Evolutionary conservation across 306 rosid genomes (phyloP).

Genomic region (Fragaria iinumae): DNA sequence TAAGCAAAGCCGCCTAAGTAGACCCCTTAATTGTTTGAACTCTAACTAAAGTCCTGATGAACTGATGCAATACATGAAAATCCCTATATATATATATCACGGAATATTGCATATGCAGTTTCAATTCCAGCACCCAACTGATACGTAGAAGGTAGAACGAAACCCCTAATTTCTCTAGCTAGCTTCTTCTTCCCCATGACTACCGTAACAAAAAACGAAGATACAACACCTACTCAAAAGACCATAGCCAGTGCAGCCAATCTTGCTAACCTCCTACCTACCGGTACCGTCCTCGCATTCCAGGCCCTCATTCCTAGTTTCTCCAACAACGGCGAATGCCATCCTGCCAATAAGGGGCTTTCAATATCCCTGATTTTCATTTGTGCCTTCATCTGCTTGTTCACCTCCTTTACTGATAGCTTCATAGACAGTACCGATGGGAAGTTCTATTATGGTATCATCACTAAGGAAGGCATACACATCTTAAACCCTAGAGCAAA

Average conservation of each 20-base stretch:
- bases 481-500: constrained; percentile 12
- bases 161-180: neutral
- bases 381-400: constrained; percentile 32
- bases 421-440: constrained; percentile 3
- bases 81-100: neutral
- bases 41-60: neutral
- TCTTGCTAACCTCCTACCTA: constrained; percentile 40
- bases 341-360: constrained; percentile 28
- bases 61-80: neutral
- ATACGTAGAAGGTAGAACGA: neutral
- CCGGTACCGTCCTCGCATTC: constrained; percentile 41
- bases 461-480: constrained; percentile 31
- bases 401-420: constrained; percentile 39
- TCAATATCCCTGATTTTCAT: constrained; percentile 3
- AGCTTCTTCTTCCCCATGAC: neutral
- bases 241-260: constrained; percentile 35
- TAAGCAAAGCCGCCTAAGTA: neutral
- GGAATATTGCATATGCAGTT: neutral
- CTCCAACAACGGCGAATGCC: constrained; percentile 43
- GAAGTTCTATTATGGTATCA: constrained; percentile 29
- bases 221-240: neutral
- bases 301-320: constrained; percentile 38
- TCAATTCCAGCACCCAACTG: neutral
- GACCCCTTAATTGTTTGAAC: neutral
- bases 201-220: neutral